Evolutionary conservation across 306 rosid genomes (phyloP).

Genomic region (Fragaria ananassa): DNA sequence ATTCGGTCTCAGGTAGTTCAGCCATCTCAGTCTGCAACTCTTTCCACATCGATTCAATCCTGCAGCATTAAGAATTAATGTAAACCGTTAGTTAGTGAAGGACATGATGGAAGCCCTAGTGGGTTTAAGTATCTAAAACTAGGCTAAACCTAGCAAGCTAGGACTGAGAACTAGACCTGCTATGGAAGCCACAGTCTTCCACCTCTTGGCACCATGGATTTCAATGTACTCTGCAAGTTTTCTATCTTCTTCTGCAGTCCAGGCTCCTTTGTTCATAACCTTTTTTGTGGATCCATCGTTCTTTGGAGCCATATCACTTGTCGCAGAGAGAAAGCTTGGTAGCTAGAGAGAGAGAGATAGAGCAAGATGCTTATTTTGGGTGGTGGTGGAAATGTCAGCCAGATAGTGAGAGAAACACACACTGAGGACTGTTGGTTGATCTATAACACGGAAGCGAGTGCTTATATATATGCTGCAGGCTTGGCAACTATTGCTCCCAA

Average conservation of each 20-base stretch:
- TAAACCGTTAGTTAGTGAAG: background rate
- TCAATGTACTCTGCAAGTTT: slow-evolving; percentile 48
- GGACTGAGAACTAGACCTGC: slow-evolving; percentile 33
- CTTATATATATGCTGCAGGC: slow-evolving; percentile 1
- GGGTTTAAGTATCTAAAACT: background rate
- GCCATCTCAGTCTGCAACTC: slow-evolving; percentile 70
- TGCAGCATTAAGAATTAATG: background rate
- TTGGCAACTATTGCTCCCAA: background rate
- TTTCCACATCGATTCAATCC: slow-evolving; percentile 35
- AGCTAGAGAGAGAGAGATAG: background rate
- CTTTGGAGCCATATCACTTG: slow-evolving; percentile 39
- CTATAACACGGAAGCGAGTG: background rate
- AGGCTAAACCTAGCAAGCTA: background rate
- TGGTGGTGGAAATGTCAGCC: background rate
- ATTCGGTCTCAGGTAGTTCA: slow-evolving; percentile 65
- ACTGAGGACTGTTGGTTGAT: slow-evolving; percentile 14
- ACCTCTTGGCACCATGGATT: slow-evolving; percentile 57
- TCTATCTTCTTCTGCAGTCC: slow-evolving; percentile 60
- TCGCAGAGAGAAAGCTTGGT: background rate
- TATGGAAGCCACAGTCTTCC: slow-evolving; percentile 48
- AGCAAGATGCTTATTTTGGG: background rate
- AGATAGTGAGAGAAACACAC: background rate
- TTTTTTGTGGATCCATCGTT: slow-evolving; percentile 29
- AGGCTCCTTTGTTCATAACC: slow-evolving; percentile 46
- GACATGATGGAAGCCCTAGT: background rate